These are phyloP conservation scores for Mycena belliarum DNA, from an alignment of 768 basidiomycete species.

Conservation along the genomic window DNA sequence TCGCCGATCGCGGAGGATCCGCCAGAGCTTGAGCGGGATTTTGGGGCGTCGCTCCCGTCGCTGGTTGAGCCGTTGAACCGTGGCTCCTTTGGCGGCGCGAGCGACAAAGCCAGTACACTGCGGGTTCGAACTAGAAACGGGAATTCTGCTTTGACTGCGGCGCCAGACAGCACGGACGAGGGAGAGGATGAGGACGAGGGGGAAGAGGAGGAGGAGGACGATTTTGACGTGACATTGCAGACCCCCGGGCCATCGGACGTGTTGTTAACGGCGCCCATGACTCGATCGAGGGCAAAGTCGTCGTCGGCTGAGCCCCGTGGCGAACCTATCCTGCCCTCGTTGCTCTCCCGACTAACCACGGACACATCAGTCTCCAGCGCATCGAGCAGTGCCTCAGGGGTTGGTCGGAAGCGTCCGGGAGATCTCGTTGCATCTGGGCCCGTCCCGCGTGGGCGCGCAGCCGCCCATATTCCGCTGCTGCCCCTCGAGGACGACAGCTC, in stretches of 20 bases:
- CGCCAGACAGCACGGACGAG: conserved; percentile 28
- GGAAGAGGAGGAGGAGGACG: conserved; percentile 58
- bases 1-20: conserved; percentile 43
- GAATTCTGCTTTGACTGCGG: conserved; percentile 21
- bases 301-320: background rate
- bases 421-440: background rate
- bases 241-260: conserved; percentile 45
- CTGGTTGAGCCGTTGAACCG: conserved; percentile 60
- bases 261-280: background rate
- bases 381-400: background rate
- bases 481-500: conserved; percentile 10
- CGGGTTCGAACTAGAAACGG: conserved; percentile 13
- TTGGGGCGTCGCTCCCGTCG: conserved; percentile 69
- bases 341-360: conserved; percentile 14
- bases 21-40: conserved; percentile 48
- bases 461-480: background rate
- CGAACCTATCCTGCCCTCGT: background rate
- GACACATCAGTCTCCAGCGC: conserved; percentile 18
- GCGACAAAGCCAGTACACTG: conserved; percentile 46
- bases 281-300: conserved; percentile 9
- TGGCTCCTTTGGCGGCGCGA: conserved; percentile 60
- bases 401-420: conserved; percentile 10
- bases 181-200: conserved; percentile 43
- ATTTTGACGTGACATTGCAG: conserved; percentile 65
- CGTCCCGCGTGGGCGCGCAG: background rate